These are phyloP conservation scores for Ophiosphaerella herpotricha DNA, from an alignment of 2,329 filamentous ascomycete species.

Conservation along the genomic window DNA sequence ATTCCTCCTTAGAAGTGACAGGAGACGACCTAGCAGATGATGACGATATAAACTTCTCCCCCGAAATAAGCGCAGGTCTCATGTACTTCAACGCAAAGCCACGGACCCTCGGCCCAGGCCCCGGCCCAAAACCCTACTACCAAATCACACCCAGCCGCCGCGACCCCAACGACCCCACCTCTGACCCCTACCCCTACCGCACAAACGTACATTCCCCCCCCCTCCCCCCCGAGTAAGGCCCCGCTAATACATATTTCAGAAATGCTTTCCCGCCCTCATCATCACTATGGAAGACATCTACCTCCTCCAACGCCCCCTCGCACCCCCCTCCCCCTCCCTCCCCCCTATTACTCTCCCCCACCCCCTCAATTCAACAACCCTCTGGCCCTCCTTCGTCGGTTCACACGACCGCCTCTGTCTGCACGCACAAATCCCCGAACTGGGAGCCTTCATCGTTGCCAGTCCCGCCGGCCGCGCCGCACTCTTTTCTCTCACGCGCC, in stretches of 20 bases:
- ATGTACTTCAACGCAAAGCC: too few relatives aligned
- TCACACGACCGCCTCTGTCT: conserved; percentile 62
- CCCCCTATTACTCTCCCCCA: not conserved
- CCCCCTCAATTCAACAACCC: not conserved
- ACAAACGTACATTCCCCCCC: too few relatives aligned
- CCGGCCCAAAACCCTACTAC: conserved; percentile 4
- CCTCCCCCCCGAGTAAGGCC: not conserved
- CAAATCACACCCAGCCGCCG: not conserved
- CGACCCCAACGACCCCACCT: too few relatives aligned
- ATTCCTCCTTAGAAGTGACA: too few relatives aligned
- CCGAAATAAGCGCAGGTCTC: too few relatives aligned
- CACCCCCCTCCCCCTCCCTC: conserved; percentile 9
- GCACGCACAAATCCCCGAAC: conserved; percentile 67
- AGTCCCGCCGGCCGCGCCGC: conserved; percentile 69
- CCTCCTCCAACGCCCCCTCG: conserved; percentile 45
- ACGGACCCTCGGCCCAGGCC: too few relatives aligned
- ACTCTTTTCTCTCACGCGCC: conserved; percentile 59
- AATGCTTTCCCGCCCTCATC: conserved; percentile 45
- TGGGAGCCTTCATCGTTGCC: conserved; percentile 70
- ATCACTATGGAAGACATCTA: conserved; percentile 51
- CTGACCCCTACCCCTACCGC: too few relatives aligned
- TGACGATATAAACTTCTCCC: too few relatives aligned
- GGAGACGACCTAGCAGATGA: too few relatives aligned
- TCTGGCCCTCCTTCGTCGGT: conserved; percentile 1
- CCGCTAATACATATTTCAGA: conserved; percentile 11